These are phyloP conservation scores for Fusarium coffeatum DNA, from an alignment of 2,329 filamentous ascomycete species.

Conservation along the genomic window DNA sequence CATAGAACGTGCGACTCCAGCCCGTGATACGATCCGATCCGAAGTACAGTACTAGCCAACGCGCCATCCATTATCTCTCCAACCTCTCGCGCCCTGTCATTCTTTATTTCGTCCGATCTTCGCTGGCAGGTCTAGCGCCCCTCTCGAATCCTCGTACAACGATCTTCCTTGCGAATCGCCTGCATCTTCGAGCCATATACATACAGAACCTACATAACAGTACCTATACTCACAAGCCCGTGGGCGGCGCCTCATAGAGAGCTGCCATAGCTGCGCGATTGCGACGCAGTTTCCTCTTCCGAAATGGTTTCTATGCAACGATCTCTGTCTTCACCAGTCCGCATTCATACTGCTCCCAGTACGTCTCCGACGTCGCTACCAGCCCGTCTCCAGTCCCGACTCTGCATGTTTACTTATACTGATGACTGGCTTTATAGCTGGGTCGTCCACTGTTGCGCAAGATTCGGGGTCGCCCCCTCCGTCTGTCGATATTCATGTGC, in stretches of 20 bases:
- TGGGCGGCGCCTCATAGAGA: conserved; percentile 45
- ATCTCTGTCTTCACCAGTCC: conserved; percentile 71
- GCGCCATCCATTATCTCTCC: conserved; percentile 31
- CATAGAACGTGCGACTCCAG: conserved; percentile 36
- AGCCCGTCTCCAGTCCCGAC: conserved; percentile 19
- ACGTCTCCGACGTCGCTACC: conserved; percentile 56
- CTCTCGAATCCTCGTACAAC: conserved; percentile 22
- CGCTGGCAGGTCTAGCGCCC: conserved; percentile 38
- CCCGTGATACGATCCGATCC: conserved; percentile 31
- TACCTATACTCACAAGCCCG: conserved; percentile 36
- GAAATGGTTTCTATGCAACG: conserved; percentile 72
- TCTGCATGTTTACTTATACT: conserved; percentile 40
- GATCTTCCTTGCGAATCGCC: conserved; percentile 19
- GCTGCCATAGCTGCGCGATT: conserved; percentile 52
- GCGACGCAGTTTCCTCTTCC: conserved; percentile 52
- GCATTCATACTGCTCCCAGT: conserved; percentile 68
- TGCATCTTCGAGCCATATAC: conserved; percentile 20
- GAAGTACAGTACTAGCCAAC: conserved; percentile 5
- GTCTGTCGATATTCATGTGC: conserved; percentile 63
- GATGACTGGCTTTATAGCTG: conserved; percentile 48
- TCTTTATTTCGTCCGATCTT: conserved; percentile 34
- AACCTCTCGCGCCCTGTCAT: conserved; percentile 31
- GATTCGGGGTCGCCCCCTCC: conserved; percentile 67
- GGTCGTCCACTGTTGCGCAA: conserved; percentile 49
- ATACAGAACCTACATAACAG: neutral